A percentile compares a stretch with the other conserved stretches of the same genome.
phyloP scores from a whole-genome alignment of 805 yeast genomes.

The Candida ascalaphidarum region DNA sequence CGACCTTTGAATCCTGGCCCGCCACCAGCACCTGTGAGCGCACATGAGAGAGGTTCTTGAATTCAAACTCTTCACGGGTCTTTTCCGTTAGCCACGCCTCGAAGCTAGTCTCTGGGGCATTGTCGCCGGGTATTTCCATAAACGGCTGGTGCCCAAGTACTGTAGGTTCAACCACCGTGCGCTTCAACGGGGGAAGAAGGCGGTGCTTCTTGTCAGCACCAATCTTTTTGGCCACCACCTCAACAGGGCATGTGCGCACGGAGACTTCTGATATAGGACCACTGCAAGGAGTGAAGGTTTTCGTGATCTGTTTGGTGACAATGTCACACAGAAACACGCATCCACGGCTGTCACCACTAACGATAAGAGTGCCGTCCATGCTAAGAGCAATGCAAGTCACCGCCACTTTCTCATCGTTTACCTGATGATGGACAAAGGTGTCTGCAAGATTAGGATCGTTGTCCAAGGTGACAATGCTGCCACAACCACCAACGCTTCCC shows the following conservation, averaged over 20 bases:
- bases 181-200: conserved; percentile 56
- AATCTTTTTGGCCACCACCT: conserved; percentile 7
- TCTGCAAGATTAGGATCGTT: conserved; percentile 40
- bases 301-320: conserved; percentile 58
- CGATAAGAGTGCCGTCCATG: conserved; percentile 64
- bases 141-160: conserved; percentile 36
- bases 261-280: conserved; percentile 24
- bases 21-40: conserved; percentile 16
- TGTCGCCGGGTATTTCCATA: conserved; percentile 20
- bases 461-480: conserved; percentile 41
- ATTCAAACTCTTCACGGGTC: conserved; percentile 43
- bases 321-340: conserved; percentile 60
- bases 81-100: conserved; percentile 42
- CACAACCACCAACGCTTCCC: conserved; percentile 55
- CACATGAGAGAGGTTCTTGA: conserved; percentile 33
- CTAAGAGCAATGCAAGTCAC: conserved; percentile 53
- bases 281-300: conserved; percentile 39
- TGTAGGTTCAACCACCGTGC: conserved; percentile 40
- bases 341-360: conserved; percentile 73
- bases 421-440: conserved; percentile 48
- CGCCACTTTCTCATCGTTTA: conserved; percentile 10
- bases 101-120: conserved; percentile 20
- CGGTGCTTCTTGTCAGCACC: conserved; percentile 33
- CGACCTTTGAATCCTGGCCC: no score
- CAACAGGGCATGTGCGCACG: conserved; percentile 12